These are phyloP conservation scores for Phalaenopsis equestris DNA, from an alignment of 106 monocot species.

Conservation along the genomic window DNA sequence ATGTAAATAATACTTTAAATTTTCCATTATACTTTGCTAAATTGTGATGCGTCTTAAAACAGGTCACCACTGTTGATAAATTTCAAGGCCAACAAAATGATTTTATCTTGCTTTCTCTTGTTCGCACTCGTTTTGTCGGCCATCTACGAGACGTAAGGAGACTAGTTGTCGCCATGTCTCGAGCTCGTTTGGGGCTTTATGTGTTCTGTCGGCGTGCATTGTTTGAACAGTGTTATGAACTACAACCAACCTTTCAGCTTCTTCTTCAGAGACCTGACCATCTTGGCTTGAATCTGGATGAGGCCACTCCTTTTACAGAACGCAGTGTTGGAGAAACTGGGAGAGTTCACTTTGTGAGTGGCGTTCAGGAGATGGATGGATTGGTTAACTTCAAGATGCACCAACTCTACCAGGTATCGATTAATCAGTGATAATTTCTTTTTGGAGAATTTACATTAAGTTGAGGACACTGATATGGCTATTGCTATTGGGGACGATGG, in stretches of 20 bases:
- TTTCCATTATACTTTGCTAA: not conserved
- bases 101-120: constrained; percentile 88
- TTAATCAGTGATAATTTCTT: too few species aligned
- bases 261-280: constrained; percentile 78
- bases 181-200: constrained; percentile 87
- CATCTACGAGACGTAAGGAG: constrained; percentile 96
- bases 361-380: constrained; percentile 68
- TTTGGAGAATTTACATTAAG: too few species aligned
- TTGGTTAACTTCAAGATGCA: constrained; percentile 65
- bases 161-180: constrained; percentile 96
- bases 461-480: not conserved
- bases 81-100: constrained; percentile 99
- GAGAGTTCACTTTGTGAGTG: constrained; percentile 39
- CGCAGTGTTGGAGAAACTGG: constrained; percentile 64
- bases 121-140: constrained; percentile 93
- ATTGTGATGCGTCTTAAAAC: constrained; percentile 2
- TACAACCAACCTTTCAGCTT: constrained; percentile 89
- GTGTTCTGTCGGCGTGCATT: constrained; percentile 79
- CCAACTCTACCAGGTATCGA: constrained; percentile 69
- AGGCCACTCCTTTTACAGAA: constrained; percentile 68
- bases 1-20: not conserved
- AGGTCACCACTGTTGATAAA: constrained; percentile 95
- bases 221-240: constrained; percentile 94
- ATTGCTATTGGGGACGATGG: constrained; percentile 5
- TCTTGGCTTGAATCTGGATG: constrained; percentile 71